phyloP scores from a whole-genome alignment of 352 stramenopile genomes.

The Discostella stelligera region DNA sequence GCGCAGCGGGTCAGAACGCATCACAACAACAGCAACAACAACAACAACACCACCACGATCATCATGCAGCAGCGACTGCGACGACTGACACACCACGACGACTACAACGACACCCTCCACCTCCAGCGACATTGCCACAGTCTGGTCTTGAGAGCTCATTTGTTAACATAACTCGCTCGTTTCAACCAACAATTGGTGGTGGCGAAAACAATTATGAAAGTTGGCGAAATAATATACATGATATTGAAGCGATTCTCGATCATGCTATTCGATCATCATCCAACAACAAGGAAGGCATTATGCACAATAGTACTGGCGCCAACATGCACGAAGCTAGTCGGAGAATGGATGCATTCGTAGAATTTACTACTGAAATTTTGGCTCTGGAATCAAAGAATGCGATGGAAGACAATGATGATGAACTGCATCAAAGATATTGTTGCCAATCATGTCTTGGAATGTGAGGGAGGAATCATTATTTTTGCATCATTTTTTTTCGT shows the following conservation, averaged over 20 bases:
- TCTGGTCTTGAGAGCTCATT: constrained; percentile 33
- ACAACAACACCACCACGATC: too few species aligned
- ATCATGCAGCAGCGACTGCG: neutral
- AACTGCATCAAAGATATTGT: constrained; percentile 10
- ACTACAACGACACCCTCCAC: neutral
- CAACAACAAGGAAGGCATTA: constrained; percentile 1
- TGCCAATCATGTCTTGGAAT: constrained; percentile 36
- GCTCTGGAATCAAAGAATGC: neutral
- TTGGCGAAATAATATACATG: neutral
- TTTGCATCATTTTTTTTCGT: constrained; percentile 1
- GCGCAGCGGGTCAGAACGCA: neutral
- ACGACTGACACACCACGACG: neutral
- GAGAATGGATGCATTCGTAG: constrained; percentile 22
- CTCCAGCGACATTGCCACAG: neutral
- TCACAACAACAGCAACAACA: neutral
- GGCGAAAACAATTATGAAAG: too few species aligned
- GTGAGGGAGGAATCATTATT: constrained; percentile 15
- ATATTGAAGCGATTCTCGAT: constrained; percentile 13
- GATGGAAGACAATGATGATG: constrained; percentile 1
- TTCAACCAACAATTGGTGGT: neutral
- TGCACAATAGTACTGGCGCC: constrained; percentile 8
- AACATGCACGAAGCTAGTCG: constrained; percentile 27
- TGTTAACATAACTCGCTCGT: constrained; percentile 33
- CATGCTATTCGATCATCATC: constrained; percentile 15
- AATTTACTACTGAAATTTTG: constrained; percentile 15